Conservation (phyloP, 768 basidiomycete genomes). For the Lentinula boryana region DNA sequence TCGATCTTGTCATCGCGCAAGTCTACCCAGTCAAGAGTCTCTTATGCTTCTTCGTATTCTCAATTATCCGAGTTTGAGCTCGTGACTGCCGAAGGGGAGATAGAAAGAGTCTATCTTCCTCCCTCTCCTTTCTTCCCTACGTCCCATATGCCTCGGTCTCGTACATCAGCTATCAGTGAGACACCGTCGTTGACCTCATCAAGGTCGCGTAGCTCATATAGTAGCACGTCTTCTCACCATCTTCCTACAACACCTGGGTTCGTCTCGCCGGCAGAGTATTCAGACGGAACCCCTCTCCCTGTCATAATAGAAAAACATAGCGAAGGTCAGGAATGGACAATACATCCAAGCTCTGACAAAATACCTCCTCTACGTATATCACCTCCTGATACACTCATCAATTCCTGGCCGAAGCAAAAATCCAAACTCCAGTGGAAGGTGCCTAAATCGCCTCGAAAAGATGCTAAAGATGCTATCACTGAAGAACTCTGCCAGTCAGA, state of each 20-base stretch:
- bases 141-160: conserved; percentile 27
- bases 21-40: conserved; percentile 11
- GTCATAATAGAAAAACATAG: conserved; percentile 31
- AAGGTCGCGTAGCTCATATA: conserved; percentile 29
- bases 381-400: not conserved
- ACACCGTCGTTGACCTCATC: conserved; percentile 45
- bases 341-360: not conserved
- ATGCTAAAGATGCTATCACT: not conserved
- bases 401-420: conserved; percentile 24
- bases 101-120: conserved; percentile 14
- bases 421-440: conserved; percentile 6
- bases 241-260: conserved; percentile 24
- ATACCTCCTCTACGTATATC: not conserved
- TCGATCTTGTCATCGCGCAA: conserved; percentile 1
- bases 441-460: not conserved
- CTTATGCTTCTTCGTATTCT: conserved; percentile 14
- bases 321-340: conserved; percentile 13
- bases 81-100: conserved; percentile 16
- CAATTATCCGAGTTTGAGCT: conserved; percentile 32
- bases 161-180: conserved; percentile 27
- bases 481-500: conserved; percentile 14
- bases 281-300: conserved; percentile 19
- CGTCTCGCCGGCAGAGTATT: conserved; percentile 17
- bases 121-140: conserved; percentile 12
- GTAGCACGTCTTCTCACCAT: conserved; percentile 21